phyloP scores from a whole-genome alignment of 2,329 filamentous ascomycete genomes.

The Neurospora sp. region DNA sequence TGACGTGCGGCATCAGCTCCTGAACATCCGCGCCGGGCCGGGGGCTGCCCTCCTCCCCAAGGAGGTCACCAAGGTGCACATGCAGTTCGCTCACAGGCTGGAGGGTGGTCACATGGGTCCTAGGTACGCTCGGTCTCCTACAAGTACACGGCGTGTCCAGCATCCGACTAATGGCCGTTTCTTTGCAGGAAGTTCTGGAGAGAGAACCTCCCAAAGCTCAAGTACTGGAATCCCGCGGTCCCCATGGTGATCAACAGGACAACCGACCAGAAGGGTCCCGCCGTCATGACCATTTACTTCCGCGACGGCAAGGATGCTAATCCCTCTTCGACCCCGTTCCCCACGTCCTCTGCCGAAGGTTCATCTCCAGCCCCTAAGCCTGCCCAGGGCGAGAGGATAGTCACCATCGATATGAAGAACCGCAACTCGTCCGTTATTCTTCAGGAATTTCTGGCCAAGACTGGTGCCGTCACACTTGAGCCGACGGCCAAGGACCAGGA shows the following conservation, averaged over 20 bases:
- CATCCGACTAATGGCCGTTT: constrained; percentile 14
- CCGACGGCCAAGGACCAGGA: constrained; percentile 49
- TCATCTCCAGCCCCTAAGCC: constrained; percentile 39
- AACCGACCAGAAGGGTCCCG: constrained; percentile 41
- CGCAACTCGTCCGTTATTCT: constrained; percentile 53
- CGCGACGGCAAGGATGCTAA: constrained; percentile 22
- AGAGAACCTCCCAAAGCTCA: constrained; percentile 70
- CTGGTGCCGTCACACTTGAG: constrained; percentile 46
- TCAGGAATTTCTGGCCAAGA: constrained; percentile 49
- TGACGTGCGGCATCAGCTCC: constrained; percentile 10
- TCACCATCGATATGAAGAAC: constrained; percentile 54
- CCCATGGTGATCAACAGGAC: constrained; percentile 74
- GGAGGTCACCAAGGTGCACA: constrained; percentile 63
- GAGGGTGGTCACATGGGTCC: constrained; percentile 62
- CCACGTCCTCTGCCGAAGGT: constrained; percentile 37
- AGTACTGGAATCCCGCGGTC: constrained; percentile 85
- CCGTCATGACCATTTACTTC: constrained; percentile 58
- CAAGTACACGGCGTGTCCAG: neutral
- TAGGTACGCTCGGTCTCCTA: constrained; percentile 41
- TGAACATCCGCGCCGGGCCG: constrained; percentile 42
- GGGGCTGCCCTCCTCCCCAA: constrained; percentile 74
- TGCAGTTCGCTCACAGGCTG: constrained; percentile 57
- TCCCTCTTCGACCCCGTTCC: constrained; percentile 14
- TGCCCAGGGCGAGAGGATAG: constrained; percentile 36
- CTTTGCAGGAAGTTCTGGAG: constrained; percentile 75